Base-by-base conservation (phyloP, 345 rosid species). In the Acer negundo region DNA sequence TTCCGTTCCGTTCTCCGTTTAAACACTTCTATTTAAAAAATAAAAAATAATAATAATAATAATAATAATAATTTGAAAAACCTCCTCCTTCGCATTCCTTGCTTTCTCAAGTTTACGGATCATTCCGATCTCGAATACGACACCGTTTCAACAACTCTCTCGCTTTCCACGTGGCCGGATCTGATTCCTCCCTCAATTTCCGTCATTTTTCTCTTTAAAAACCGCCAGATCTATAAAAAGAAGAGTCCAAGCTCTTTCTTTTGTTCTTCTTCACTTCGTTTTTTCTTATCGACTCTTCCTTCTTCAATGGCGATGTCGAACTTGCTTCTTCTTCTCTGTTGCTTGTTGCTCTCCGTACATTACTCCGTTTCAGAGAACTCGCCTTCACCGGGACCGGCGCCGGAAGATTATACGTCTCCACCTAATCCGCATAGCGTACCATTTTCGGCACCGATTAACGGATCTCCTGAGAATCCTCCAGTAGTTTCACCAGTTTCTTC, bases 381-480 rank as follows among this genome's bases (percentile, higher is more conserved):
- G 12, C 46, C 47, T 7, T 46, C 31, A 0, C 77, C 70, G 13
- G 70, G 13, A n/a, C 49, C 28, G 6, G 15, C 24, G 23, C 70
- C 77, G 0, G 70, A 74, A 10, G n/a, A 10, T 1, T 2, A 9
- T 20, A 70, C 28, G 0, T 24, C 51, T 74, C 31, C 70, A 1
- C 62, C 19, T 10, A 0, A 0, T 8, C 6, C 38, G 3, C 6
- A 31, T 3, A 23, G 3, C 4, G 23, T 4, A 11, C 10, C 65
- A 6, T 28, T 7, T 31, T 66, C 77, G 22, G 47, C 10, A 0
- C 70, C 77, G 6, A 69, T 69, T 49, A 51, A 83, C 7, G 80
- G 79, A 62, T 59, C 84, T 16, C 78, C 75, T 0, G 70, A 83
- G 7, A 76, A 79, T 0, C 26, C 81, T 58, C 87, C 86, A n/a